Percentiles rank a stretch among this genome's conserved stretches.
phyloP scores from a whole-genome alignment of 2,329 filamentous ascomycete genomes.

The Juglanconis oblonga region DNA sequence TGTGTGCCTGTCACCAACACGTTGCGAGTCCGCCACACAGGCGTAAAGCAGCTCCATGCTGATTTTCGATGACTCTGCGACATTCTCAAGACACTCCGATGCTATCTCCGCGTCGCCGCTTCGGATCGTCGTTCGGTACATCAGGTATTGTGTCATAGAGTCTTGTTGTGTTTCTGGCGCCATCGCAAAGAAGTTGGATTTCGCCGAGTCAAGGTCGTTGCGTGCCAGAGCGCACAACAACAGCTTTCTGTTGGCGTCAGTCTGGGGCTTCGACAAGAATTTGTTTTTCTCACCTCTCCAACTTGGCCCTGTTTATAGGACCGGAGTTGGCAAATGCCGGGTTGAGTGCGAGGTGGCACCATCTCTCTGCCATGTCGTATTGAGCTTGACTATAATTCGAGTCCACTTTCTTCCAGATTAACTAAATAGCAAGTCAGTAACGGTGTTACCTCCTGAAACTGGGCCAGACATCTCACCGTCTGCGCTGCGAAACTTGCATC shows the following conservation, averaged over 20 bases:
- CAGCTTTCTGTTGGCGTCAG: conserved; percentile 57
- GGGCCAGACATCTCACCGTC: conserved; percentile 45
- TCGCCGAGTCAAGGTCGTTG: conserved; percentile 52
- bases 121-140: conserved; percentile 70
- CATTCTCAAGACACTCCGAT: conserved; percentile 58
- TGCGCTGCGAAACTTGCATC: conserved; percentile 66
- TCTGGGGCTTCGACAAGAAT: neutral
- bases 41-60: conserved; percentile 67
- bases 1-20: conserved; percentile 58
- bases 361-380: conserved; percentile 57
- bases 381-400: conserved; percentile 49
- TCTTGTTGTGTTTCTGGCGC: conserved; percentile 55
- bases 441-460: neutral
- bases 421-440: conserved; percentile 38
- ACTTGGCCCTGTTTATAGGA: conserved; percentile 63
- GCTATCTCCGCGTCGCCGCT: conserved; percentile 56
- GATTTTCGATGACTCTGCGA: conserved; percentile 54
- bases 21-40: conserved; percentile 74
- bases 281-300: conserved; percentile 53
- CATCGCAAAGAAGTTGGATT: conserved; percentile 57
- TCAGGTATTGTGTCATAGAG: conserved; percentile 66
- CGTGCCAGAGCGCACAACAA: conserved; percentile 66
- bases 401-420: conserved; percentile 81
- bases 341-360: conserved; percentile 71
- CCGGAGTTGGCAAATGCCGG: conserved; percentile 64